These are phyloP conservation scores for Eurotiales sp. DNA, from an alignment of 2,329 filamentous ascomycete genomes.

Conservation along the genomic window DNA sequence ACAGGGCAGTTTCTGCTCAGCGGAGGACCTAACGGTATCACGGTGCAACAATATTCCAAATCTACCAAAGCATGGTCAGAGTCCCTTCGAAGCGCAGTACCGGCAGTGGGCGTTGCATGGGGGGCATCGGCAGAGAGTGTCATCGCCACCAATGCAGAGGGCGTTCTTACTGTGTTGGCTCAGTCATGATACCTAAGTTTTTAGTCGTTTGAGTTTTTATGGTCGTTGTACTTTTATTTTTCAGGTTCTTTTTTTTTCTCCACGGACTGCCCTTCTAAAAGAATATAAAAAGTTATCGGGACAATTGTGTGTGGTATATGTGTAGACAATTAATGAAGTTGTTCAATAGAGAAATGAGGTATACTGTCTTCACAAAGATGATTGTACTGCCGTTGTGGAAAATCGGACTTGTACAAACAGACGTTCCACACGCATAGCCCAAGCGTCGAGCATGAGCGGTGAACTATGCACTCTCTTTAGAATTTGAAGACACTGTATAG, in stretches of 20 bases:
- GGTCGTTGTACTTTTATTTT: slow-evolving; percentile 20
- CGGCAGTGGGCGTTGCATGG: slow-evolving; percentile 73
- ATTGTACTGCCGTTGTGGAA: too few species aligned
- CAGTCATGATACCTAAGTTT: slow-evolving; percentile 44
- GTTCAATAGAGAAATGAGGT: too few species aligned
- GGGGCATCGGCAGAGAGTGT: slow-evolving; percentile 70
- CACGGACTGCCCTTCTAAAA: neutral
- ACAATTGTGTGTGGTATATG: neutral
- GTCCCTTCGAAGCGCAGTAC: slow-evolving; percentile 70
- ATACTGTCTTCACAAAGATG: too few species aligned
- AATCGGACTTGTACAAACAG: too few species aligned
- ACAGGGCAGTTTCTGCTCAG: slow-evolving; percentile 88
- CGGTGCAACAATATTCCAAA: slow-evolving; percentile 88
- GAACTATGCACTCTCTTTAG: too few species aligned
- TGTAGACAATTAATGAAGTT: neutral
- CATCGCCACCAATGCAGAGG: slow-evolving; percentile 69
- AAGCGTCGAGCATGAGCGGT: too few species aligned
- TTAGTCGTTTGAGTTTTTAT: slow-evolving; percentile 9
- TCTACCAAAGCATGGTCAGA: slow-evolving; percentile 84
- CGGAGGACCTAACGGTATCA: slow-evolving; percentile 73
- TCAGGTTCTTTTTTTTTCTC: slow-evolving; percentile 20
- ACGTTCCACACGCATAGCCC: too few species aligned
- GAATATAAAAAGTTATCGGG: neutral
- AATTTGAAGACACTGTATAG: too few species aligned
- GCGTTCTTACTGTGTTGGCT: slow-evolving; percentile 68